Percentiles rank a stretch among this genome's conserved stretches.
Evolutionary conservation across 2,329 filamentous ascomycete species (phyloP).

Genomic region (Sporothrix globosa): DNA sequence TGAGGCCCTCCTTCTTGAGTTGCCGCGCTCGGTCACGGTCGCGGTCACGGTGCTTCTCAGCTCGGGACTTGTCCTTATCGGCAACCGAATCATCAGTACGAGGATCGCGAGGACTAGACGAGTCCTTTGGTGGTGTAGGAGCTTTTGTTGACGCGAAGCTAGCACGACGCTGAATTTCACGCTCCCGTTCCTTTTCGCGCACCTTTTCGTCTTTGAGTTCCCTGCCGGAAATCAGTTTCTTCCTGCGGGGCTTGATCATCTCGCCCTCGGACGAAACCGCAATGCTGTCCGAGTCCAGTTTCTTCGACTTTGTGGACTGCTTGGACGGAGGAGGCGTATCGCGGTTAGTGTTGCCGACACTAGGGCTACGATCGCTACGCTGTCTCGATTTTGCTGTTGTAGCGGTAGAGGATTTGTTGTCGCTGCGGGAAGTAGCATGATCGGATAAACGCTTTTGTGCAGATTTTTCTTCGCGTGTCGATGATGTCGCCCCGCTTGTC

Average conservation of each 20-base stretch:
- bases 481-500: slow-evolving; percentile 40
- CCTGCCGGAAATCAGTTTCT: slow-evolving; percentile 66
- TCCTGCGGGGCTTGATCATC: slow-evolving; percentile 61
- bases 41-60: slow-evolving; percentile 62
- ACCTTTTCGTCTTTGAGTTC: slow-evolving; percentile 60
- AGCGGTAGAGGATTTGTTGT: slow-evolving; percentile 55
- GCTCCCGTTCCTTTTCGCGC: slow-evolving; percentile 33
- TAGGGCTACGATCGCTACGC: slow-evolving; percentile 49
- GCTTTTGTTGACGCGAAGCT: slow-evolving; percentile 58
- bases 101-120: slow-evolving; percentile 56
- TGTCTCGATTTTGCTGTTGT: slow-evolving; percentile 27
- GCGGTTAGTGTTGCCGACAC: slow-evolving; percentile 55
- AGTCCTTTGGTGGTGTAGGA: slow-evolving; percentile 57
- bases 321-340: slow-evolving; percentile 58
- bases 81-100: slow-evolving; percentile 51
- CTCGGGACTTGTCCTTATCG: slow-evolving; percentile 59
- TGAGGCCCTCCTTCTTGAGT: slow-evolving; percentile 63
- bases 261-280: slow-evolving; percentile 61
- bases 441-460: slow-evolving; percentile 39
- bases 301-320: slow-evolving; percentile 54
- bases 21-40: slow-evolving; percentile 65
- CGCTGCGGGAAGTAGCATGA: slow-evolving; percentile 49
- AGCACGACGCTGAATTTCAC: slow-evolving; percentile 56
- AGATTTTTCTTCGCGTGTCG: slow-evolving; percentile 54
- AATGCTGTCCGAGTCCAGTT: slow-evolving; percentile 58